phyloP scores from a whole-genome alignment of 1,284 basidiomycete species.

The Trichosporon ovoides region DNA sequence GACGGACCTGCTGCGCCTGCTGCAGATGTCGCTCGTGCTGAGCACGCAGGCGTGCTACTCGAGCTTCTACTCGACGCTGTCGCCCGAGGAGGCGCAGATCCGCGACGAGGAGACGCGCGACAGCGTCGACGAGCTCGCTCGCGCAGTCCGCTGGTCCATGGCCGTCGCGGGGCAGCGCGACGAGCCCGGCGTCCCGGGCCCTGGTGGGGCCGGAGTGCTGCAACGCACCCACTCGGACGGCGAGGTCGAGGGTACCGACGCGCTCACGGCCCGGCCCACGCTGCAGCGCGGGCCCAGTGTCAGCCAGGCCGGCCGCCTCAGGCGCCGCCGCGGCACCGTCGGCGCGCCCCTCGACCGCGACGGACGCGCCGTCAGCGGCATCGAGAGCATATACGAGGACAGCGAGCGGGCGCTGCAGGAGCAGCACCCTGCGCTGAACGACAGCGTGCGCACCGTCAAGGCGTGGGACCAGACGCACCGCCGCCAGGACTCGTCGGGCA shows the following conservation, averaged over 20 bases:
- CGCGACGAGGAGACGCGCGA: constrained; percentile 37
- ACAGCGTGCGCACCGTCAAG: not conserved
- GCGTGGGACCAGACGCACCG: constrained; percentile 1
- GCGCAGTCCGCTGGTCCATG: constrained; percentile 34
- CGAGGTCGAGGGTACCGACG: not conserved
- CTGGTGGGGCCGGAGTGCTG: too few species aligned
- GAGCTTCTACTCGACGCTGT: constrained; percentile 31
- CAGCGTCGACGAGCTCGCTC: constrained; percentile 34
- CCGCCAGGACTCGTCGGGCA: not conserved
- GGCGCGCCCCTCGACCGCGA: constrained; percentile 49
- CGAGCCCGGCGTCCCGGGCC: not conserved
- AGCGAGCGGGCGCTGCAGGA: not conserved
- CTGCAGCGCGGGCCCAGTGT: constrained; percentile 29
- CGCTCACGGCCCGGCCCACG: constrained; percentile 6
- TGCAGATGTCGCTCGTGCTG: constrained; percentile 48
- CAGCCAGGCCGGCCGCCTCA: constrained; percentile 26
- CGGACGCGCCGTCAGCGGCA: constrained; percentile 49
- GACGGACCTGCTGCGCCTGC: constrained; percentile 36
- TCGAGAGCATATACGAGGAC: constrained; percentile 35
- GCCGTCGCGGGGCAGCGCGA: constrained; percentile 6
- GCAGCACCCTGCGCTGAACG: constrained; percentile 1
- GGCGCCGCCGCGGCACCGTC: constrained; percentile 33
- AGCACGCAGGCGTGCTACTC: constrained; percentile 45
- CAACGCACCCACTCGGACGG: not conserved
- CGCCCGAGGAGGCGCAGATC: constrained; percentile 14